Percentiles rank a stretch among this genome's conserved stretches.
Evolutionary conservation across 2,329 filamentous ascomycete genomes (phyloP).

Genomic region (Colletotrichum spinosum): DNA sequence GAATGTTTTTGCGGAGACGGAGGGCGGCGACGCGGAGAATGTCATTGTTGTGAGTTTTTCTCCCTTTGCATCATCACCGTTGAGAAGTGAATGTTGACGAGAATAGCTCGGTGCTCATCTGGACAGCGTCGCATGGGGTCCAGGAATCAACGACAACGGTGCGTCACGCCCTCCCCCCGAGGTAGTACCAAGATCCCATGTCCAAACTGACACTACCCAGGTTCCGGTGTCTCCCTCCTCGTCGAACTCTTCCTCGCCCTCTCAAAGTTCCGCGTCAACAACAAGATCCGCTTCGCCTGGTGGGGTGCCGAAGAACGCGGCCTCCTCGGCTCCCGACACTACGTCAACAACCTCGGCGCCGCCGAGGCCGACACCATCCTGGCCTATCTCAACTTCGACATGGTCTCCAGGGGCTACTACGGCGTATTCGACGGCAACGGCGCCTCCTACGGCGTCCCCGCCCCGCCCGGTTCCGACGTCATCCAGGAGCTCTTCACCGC

Average conservation of each 20-base stretch:
- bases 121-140: slow-evolving; percentile 56
- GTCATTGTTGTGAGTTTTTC: slow-evolving; percentile 45
- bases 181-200: background rate
- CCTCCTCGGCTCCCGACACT: slow-evolving; percentile 49
- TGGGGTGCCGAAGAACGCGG: slow-evolving; percentile 60
- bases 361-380: slow-evolving; percentile 49
- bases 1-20: slow-evolving; percentile 60
- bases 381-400: slow-evolving; percentile 56
- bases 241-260: slow-evolving; percentile 55
- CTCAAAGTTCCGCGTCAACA: slow-evolving; percentile 48
- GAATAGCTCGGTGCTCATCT: slow-evolving; percentile 53
- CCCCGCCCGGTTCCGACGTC: slow-evolving; percentile 46
- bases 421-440: slow-evolving; percentile 51
- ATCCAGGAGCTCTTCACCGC: slow-evolving; percentile 49
- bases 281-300: slow-evolving; percentile 56
- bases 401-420: slow-evolving; percentile 51
- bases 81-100: background rate
- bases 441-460: slow-evolving; percentile 51
- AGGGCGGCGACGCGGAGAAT: slow-evolving; percentile 54
- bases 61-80: accelerated
- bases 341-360: slow-evolving; percentile 49
- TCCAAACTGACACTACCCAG: background rate
- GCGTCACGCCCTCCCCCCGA: background rate
- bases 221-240: slow-evolving; percentile 52
- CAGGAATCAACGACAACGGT: slow-evolving; percentile 61